Evolutionary conservation across 805 yeast species (phyloP), one percentile per base, ranked within the genome.

Genomic region (Yamadazyma endophytica): DNA sequence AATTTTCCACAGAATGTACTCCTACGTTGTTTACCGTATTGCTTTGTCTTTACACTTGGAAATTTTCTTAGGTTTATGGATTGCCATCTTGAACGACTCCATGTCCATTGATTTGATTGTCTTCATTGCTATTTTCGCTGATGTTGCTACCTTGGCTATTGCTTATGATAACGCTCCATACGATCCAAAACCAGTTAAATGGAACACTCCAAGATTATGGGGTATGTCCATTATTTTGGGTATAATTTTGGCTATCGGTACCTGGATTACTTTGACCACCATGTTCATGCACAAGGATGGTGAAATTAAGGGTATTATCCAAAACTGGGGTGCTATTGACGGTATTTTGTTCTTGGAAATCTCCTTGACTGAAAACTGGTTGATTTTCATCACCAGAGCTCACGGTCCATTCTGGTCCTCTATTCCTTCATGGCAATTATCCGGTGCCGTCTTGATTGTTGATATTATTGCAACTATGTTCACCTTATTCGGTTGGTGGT

Each of bases 391-490:
- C 61, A 87, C 96, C 56, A 82, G 96, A 76, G 95, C 96, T 60
- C 83, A 78, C 64, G 96, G 96, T 75, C 96, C 96, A 59, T 88
- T 88, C 92, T 88, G 96, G 96, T 83, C 96, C 39, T 86, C 96
- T 28, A 56, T 74, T 39, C 96, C 96, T 73, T 88, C 96, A 29
- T 88, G 96, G 96, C 95, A 87, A 75, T 79, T 87, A 70, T 51
- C 92, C 53, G 95, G 95, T 73, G 96, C 96, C 54, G 96, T 87
- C 53, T 74, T 85, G 60, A 68, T 68, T 58, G 96, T 87, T 60
- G 96, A 87, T 68, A 68, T 87, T 73, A 68, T 88, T 54, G 95
- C 96, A 49, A 88, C 96, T 43, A 75, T 84, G 78, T 88, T 87
- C 80, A 71, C 87, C 55, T 67, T 87, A 58, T 88, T 86, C 79